A percentile compares a stretch with the other conserved stretches of the same genome.
phyloP scores from a whole-genome alignment of 164 flowering plant species.

The Nymphaea colorata region DNA sequence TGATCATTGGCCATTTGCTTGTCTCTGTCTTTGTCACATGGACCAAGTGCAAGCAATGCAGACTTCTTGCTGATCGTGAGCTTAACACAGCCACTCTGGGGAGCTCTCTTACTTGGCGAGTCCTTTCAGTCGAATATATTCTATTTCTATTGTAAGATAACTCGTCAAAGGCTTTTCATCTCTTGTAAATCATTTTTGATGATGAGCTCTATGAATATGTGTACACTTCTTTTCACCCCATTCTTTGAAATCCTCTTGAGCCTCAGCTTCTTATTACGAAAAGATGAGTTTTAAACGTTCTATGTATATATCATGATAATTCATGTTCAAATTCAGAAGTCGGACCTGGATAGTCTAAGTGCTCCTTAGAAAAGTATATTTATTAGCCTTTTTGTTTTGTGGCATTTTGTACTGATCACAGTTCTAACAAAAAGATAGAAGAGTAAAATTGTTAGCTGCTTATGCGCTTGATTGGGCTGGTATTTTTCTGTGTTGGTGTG shows the following conservation, averaged over 20 bases:
- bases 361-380: background rate
- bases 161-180: too few relatives aligned
- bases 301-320: background rate
- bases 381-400: too few relatives aligned
- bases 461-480: background rate
- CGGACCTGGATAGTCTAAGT: background rate
- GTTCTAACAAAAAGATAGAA: background rate
- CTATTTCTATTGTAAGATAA: too few relatives aligned
- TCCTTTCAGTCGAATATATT: too few relatives aligned
- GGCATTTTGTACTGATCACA: background rate
- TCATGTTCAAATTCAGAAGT: background rate
- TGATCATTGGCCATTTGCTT: too few relatives aligned
- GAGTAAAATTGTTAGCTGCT: background rate
- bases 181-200: too few relatives aligned
- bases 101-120: too few relatives aligned
- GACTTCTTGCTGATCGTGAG: too few relatives aligned
- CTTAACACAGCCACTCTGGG: too few relatives aligned
- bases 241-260: background rate
- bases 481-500: too few relatives aligned
- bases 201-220: slow-evolving; percentile 25
- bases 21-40: too few relatives aligned
- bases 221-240: slow-evolving; percentile 3
- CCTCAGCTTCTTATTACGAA: background rate
- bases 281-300: background rate
- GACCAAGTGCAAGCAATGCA: too few relatives aligned